phyloP scores from a whole-genome alignment of 768 basidiomycete genomes.

The Suillus subluteus region DNA sequence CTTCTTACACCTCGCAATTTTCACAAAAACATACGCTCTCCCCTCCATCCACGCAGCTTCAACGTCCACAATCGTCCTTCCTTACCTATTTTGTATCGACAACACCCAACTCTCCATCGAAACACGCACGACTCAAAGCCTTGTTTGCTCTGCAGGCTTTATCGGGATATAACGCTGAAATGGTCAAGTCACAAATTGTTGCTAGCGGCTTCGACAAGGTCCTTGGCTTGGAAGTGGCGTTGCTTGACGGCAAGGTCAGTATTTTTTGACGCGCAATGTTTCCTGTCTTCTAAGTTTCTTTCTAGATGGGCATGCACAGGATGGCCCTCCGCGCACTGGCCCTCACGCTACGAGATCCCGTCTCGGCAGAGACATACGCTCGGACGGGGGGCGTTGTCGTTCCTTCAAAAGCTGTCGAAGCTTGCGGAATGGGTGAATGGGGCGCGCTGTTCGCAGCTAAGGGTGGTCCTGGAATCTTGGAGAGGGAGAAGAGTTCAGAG shows the following conservation, averaged over 20 bases:
- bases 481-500: conserved; percentile 45
- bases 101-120: conserved; percentile 77
- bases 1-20: conserved; percentile 51
- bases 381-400: conserved; percentile 78
- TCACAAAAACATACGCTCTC: conserved; percentile 3
- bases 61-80: conserved; percentile 26
- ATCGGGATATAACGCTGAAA: conserved; percentile 17
- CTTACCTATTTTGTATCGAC: conserved; percentile 81
- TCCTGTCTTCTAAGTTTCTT: not conserved
- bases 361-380: conserved; percentile 87
- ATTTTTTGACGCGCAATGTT: not conserved
- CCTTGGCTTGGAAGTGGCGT: conserved; percentile 73
- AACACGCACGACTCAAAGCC: conserved; percentile 72
- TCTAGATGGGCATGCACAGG: conserved; percentile 6
- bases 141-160: conserved; percentile 72
- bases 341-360: conserved; percentile 61
- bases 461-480: conserved; percentile 33
- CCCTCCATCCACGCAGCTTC: conserved; percentile 3
- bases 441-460: conserved; percentile 28
- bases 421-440: conserved; percentile 45
- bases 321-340: conserved; percentile 6
- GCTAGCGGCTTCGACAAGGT: conserved; percentile 44
- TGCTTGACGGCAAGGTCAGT: conserved; percentile 77
- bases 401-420: conserved; percentile 62
- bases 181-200: conserved; percentile 25